Percentiles rank a stretch among this genome's conserved stretches.
phyloP scores from a whole-genome alignment of 306 rosid genomes.

The barrel medic (Medicago truncatula) region MtrunA17r5.0-ANR NC_053046.1:40901001-40901500 shows the following conservation, averaged over 20 bases:
- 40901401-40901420: neutral
- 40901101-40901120: neutral
- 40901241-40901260: neutral
- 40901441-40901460: neutral
- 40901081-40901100: too few species aligned
- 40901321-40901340: neutral
- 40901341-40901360: neutral
- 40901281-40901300: neutral
- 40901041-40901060: neutral
- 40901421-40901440: neutral
- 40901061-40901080: neutral
- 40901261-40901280: too few species aligned
- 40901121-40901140: neutral
- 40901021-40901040: too few species aligned
- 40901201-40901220: neutral
- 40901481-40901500: neutral
- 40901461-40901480: neutral
- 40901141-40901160: neutral
- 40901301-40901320: neutral
- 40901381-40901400: neutral
- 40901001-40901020: too few species aligned
- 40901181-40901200: neutral
- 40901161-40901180: neutral
- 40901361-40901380: neutral
- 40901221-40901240: neutral